Evolutionary conservation across 768 basidiomycete genomes (phyloP).

Genomic region (Cantharellus cinnabarinus): DNA sequence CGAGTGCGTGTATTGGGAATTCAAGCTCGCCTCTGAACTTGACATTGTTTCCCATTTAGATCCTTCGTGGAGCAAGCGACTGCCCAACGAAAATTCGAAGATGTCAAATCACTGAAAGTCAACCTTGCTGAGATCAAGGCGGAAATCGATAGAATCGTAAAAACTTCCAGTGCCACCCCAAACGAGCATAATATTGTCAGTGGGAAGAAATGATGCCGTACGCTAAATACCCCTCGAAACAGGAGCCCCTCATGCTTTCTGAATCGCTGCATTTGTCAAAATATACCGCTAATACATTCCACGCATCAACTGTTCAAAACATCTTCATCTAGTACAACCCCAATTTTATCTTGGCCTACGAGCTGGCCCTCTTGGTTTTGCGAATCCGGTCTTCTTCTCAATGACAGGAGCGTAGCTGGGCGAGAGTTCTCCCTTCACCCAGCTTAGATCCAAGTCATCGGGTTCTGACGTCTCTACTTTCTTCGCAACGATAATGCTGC

Average conservation of each 20-base stretch:
- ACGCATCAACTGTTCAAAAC: neutral
- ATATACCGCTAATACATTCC: neutral
- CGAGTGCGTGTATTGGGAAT: slow-evolving; percentile 19
- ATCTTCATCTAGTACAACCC: neutral
- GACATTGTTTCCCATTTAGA: neutral
- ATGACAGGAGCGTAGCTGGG: neutral
- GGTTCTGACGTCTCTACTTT: slow-evolving; percentile 14
- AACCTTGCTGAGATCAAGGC: slow-evolving; percentile 65
- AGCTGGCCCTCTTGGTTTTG: slow-evolving; percentile 47
- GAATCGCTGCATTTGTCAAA: neutral
- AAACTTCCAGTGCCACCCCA: neutral
- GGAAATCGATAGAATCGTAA: slow-evolving; percentile 53
- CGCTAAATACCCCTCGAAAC: no score
- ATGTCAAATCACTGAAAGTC: slow-evolving; percentile 62
- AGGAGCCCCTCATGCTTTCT: no score
- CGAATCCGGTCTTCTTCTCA: slow-evolving; percentile 33
- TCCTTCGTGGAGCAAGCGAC: slow-evolving; percentile 81
- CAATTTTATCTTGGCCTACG: slow-evolving; percentile 20
- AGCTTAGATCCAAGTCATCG: neutral
- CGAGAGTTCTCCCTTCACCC: neutral
- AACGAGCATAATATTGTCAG: neutral
- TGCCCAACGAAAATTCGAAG: slow-evolving; percentile 84
- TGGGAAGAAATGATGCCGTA: no score
- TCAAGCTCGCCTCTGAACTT: neutral
- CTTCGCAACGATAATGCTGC: slow-evolving; percentile 25